Percentiles rank a stretch among this genome's conserved stretches.
Evolutionary conservation across 169 alveolate genomes (phyloP).

Genomic region (Plasmodium cynomolgi): DNA sequence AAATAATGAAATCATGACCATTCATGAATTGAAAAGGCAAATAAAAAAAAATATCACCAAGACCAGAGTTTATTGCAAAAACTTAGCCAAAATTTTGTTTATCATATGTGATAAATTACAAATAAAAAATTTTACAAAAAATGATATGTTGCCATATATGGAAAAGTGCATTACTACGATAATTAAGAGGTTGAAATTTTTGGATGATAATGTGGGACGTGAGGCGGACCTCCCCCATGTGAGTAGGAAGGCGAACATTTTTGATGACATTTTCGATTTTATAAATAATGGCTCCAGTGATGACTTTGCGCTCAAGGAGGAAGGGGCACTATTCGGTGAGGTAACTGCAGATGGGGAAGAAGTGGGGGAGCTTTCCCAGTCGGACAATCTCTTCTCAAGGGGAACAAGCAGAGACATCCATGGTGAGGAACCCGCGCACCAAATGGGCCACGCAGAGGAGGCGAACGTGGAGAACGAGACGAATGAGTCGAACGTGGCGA

Average conservation of each 20-base stretch:
- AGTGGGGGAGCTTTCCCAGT: neutral
- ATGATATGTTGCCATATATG: slow-evolving; percentile 54
- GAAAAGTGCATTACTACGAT: slow-evolving; percentile 52
- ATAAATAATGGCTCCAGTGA: slow-evolving; percentile 30
- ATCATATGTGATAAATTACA: slow-evolving; percentile 31
- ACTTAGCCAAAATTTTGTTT: slow-evolving; percentile 62
- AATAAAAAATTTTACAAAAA: slow-evolving; percentile 30
- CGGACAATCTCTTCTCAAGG: neutral
- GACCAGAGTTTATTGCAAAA: slow-evolving; percentile 56
- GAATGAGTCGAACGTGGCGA: too few species aligned
- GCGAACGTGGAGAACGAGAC: neutral
- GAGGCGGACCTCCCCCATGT: neutral
- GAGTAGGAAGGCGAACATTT: slow-evolving; percentile 11
- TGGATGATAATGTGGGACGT: neutral
- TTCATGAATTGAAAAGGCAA: slow-evolving; percentile 57
- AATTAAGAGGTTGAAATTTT: slow-evolving; percentile 36
- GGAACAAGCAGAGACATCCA: neutral
- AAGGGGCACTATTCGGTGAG: neutral
- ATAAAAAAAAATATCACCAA: slow-evolving; percentile 43
- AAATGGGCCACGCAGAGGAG: neutral
- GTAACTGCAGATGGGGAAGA: neutral
- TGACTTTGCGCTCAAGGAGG: neutral
- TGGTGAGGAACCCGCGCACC: neutral
- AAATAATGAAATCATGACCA: slow-evolving; percentile 64
- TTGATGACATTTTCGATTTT: slow-evolving; percentile 53